A percentile compares a stretch with the other conserved stretches of the same genome.
These are phyloP conservation scores for Thraustochytrium sp. DNA, from an alignment of 352 stramenopile species.

Conservation along the genomic window DNA sequence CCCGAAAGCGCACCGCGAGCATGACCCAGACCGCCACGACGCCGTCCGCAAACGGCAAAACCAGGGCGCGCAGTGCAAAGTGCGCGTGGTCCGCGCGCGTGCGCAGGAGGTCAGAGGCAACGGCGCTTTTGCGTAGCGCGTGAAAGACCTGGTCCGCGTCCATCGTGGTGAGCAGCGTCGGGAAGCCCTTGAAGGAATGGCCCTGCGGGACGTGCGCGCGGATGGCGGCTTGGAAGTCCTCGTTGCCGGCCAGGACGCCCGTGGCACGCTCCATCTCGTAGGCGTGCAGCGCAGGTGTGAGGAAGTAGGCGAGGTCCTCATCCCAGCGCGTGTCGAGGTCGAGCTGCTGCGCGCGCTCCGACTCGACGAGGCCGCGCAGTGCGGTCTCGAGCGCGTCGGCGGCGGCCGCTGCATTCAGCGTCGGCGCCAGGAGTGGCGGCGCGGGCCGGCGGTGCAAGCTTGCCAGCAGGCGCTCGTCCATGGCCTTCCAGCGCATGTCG, in stretches of 20 bases:
- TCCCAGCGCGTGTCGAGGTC: conserved; percentile 67
- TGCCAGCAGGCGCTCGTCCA: conserved; percentile 45
- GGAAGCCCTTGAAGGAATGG: conserved; percentile 76
- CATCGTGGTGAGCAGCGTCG: conserved; percentile 58
- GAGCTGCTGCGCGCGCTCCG: conserved; percentile 40
- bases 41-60: conserved; percentile 70
- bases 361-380: conserved; percentile 56
- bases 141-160: conserved; percentile 53
- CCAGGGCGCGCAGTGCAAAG: conserved; percentile 66
- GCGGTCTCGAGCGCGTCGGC: conserved; percentile 55
- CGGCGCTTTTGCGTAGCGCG: conserved; percentile 55
- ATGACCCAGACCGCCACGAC: conserved; percentile 69
- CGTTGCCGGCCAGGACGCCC: conserved; percentile 63
- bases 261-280: conserved; percentile 76
- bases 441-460: not conserved
- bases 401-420: conserved; percentile 41
- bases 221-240: conserved; percentile 69
- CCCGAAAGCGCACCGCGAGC: conserved; percentile 57
- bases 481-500: conserved; percentile 43
- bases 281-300: conserved; percentile 71
- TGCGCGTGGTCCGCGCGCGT: conserved; percentile 60
- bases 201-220: conserved; percentile 66
- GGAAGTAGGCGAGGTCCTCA: conserved; percentile 64
- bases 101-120: conserved; percentile 61
- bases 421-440: conserved; percentile 47